Base-by-base conservation (phyloP, 768 basidiomycete genomes). In the Epithele typhae region DNA sequence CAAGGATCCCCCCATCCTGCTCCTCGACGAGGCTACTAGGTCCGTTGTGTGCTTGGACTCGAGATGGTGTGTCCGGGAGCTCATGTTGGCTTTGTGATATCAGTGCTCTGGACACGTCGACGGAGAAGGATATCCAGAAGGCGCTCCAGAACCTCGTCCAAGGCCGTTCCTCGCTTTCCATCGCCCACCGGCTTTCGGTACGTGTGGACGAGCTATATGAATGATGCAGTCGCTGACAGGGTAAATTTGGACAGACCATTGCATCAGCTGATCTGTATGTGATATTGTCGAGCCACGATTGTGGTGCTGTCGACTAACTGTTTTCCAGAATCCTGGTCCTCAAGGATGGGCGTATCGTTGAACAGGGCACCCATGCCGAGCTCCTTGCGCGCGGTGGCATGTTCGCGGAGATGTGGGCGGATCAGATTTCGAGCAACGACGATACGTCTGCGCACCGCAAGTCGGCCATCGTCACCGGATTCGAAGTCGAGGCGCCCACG, bases 381-480 rank as follows among this genome's bases (percentile, higher is more conserved):
- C 72, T 96, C 25, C 66, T 93, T 37, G 79, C 80, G 24, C 66
- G 68, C 37, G 77, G 85, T 54, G 88, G 88, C 41, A 59, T 80
- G 32, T 93, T 92, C 57, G 85, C 88, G 11, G 72, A 78, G 1
- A 87, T 94, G 87, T 96, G 93, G 92, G 82, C 87, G 1, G 81
- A 90, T 60, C 88, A 94, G 59, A 71, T 86, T 24, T 79, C 81
- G 19, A 74, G 83, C 4, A 76, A 78, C 24, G 85, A 83, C 43
- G 73, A 78, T 43, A 68, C 66, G 14, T 57, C 69, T 30, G 59
- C 62, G 37, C 67, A 64, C 25, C 55, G 55, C 40, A 64, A 63
- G 49, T 71, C 70, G 56, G 60, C 64, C 35, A 70, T 72, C 15
- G 59, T 69, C 17, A 62, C 66, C 21, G 77, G 74, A n/a, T 78